Base-by-base conservation (phyloP, 2,329 filamentous ascomycete species). In the Fusarium ambrosium region DNA sequence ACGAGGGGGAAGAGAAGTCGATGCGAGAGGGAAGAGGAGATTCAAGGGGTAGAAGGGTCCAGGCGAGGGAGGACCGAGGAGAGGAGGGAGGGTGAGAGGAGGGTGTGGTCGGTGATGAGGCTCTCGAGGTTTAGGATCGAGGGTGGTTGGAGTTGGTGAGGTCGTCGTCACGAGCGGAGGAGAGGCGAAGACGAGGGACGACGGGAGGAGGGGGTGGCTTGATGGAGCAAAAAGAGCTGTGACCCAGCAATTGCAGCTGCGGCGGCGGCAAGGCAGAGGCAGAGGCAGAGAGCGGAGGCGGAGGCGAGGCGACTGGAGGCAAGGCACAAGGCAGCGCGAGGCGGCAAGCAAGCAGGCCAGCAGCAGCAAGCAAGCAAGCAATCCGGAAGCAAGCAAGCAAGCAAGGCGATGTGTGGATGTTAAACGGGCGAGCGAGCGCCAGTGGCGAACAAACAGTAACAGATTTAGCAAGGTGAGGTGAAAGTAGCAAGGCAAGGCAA, bases 131-230 rank as follows among this genome's bases (percentile, higher is more conserved):
- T n/a, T 62, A 58, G 73, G 60, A 39, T 74, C 64, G 66, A 68
- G 61, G 41, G 63, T 74, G 62, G 71, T 69, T 76, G 56, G 73
- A 72, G 70, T 68, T 75, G 65, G 77, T 69, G 71, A 78, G 69
- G 75, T 78, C 64, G 70, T 76, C 73, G 73, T 78, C 68, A 78
- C 75, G 67, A 69, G 73, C 69, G 67, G 70, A 69, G 56, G 59
- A 65, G 74, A 77, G 69, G 71, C 71, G 69, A 76, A 73, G 70
- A 62, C 73, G 70, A 77, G 69, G 65, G 68, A 71, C 66, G 76
- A 56, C 53, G 53, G 53, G 53, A 78, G 75, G 77, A 78, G 77
- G 77, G 77, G 77, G 77, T 78, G 77, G 77, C 77, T 78, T 78
- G 75, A 77, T 77, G 75, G 76, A 79, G 72, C 62, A 76, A 72